Percentiles rank a stretch among this genome's conserved stretches.
Evolutionary conservation across 2,329 filamentous ascomycete genomes (phyloP).

Genomic region (Ophiostoma tasmaniense): DNA sequence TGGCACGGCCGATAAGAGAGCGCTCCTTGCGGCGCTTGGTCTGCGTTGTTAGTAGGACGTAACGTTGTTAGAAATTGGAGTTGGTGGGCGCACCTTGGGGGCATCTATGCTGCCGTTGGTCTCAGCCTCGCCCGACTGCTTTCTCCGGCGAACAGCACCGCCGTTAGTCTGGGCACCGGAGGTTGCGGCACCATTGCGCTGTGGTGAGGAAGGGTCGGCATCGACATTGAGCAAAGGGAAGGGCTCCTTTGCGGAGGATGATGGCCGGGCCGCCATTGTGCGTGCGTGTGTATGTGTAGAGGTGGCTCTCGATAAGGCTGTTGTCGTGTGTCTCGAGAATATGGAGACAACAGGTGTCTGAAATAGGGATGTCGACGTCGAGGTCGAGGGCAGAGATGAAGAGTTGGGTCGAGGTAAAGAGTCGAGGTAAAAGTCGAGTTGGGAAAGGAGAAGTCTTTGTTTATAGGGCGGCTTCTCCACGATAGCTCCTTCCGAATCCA

Average conservation of each 20-base stretch:
- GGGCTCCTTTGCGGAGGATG: slow-evolving; percentile 37
- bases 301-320: not conserved
- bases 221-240: slow-evolving; percentile 43
- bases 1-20: slow-evolving; percentile 45
- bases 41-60: slow-evolving; percentile 32
- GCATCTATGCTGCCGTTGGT: slow-evolving; percentile 31
- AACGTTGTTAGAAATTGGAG: no score
- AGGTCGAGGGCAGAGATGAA: not conserved
- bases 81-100: slow-evolving; percentile 15
- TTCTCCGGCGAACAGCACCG: slow-evolving; percentile 36
- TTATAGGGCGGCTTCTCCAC: not conserved
- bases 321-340: not conserved
- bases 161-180: slow-evolving; percentile 13
- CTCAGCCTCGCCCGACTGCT: slow-evolving; percentile 45
- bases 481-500: not conserved
- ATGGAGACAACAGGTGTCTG: not conserved
- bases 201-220: slow-evolving; percentile 35
- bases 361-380: not conserved
- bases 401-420: no score
- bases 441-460: not conserved
- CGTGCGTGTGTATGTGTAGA: not conserved
- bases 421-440: not conserved
- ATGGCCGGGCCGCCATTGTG: slow-evolving; percentile 6
- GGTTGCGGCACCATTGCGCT: slow-evolving; percentile 26
- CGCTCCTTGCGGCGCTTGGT: slow-evolving; percentile 50